Evolutionary conservation across 2,329 filamentous ascomycete species (phyloP).

Genomic region (Diaporthe ilicicola): DNA sequence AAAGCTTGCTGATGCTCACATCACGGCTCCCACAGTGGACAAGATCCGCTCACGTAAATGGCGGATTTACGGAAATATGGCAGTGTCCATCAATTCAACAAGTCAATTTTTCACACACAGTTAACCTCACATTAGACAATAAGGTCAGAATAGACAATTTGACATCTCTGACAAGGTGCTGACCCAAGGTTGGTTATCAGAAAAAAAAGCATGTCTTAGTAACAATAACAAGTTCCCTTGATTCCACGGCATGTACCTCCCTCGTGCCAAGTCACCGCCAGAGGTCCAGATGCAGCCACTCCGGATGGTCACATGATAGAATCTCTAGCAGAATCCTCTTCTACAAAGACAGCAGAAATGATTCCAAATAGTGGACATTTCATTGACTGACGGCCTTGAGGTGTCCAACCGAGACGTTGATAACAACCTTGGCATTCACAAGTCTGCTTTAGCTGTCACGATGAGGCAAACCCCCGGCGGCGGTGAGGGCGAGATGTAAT

Average conservation of each 20-base stretch:
- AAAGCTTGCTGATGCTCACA: conserved; percentile 4
- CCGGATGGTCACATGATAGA: background rate
- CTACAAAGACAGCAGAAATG: background rate
- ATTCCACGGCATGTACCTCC: too few relatives aligned
- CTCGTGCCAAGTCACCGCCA: conserved; percentile 18
- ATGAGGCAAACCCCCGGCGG: background rate
- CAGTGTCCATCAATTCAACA: background rate
- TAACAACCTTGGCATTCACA: background rate
- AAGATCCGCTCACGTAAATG: background rate
- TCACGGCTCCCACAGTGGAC: background rate
- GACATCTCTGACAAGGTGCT: conserved; percentile 20
- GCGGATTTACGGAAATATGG: conserved; percentile 1
- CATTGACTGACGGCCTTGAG: background rate
- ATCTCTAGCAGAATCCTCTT: background rate
- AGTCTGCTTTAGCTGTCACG: background rate
- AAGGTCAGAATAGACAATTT: background rate
- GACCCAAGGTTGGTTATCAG: too few relatives aligned
- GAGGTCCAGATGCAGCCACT: background rate
- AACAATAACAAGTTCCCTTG: too few relatives aligned
- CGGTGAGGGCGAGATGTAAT: background rate
- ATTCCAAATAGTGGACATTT: background rate
- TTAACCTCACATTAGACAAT: background rate
- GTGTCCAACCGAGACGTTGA: background rate
- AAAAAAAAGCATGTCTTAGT: too few relatives aligned
- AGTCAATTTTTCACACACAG: background rate